Evolutionary conservation across 768 basidiomycete genomes (phyloP).

Genomic region (Strobilomyces confusus): DNA sequence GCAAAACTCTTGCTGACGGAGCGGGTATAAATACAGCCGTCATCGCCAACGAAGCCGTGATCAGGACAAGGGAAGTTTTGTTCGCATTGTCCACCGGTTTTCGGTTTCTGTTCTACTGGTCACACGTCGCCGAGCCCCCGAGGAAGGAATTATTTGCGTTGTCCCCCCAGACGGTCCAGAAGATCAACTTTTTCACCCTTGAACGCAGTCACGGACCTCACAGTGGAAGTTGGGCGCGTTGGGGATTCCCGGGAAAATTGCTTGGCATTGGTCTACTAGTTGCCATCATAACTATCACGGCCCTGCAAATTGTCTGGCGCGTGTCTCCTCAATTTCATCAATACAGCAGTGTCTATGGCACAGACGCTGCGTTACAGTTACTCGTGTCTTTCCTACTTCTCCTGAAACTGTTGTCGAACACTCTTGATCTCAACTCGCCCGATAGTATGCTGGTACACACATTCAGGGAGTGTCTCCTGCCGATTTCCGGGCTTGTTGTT

Average conservation of each 20-base stretch:
- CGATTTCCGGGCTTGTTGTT: conserved; percentile 50
- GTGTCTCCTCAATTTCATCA: conserved; percentile 35
- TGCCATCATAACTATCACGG: conserved; percentile 42
- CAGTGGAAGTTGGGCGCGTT: conserved; percentile 62
- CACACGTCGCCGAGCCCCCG: conserved; percentile 57
- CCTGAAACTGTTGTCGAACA: conserved; percentile 59
- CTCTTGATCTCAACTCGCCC: conserved; percentile 38
- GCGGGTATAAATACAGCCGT: conserved; percentile 22
- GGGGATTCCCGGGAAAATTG: conserved; percentile 52
- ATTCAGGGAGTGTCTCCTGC: conserved; percentile 43
- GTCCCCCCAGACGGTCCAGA: conserved; percentile 10
- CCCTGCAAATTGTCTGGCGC: conserved; percentile 65
- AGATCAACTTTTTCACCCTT: conserved; percentile 14
- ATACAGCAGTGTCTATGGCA: conserved; percentile 50
- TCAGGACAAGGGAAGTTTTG: conserved; percentile 54
- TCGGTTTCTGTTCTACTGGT: conserved; percentile 68
- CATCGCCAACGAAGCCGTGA: conserved; percentile 29
- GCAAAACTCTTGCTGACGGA: conserved; percentile 45
- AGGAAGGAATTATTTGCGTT: conserved; percentile 30
- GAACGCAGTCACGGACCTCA: conserved; percentile 32
- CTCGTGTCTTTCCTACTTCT: conserved; percentile 55
- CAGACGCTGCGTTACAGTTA: conserved; percentile 56
- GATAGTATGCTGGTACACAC: conserved; percentile 39
- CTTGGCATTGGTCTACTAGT: conserved; percentile 51
- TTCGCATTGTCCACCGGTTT: conserved; percentile 55